Conservation (phyloP, 148 eudicot species). For the Silene conica region DNA sequence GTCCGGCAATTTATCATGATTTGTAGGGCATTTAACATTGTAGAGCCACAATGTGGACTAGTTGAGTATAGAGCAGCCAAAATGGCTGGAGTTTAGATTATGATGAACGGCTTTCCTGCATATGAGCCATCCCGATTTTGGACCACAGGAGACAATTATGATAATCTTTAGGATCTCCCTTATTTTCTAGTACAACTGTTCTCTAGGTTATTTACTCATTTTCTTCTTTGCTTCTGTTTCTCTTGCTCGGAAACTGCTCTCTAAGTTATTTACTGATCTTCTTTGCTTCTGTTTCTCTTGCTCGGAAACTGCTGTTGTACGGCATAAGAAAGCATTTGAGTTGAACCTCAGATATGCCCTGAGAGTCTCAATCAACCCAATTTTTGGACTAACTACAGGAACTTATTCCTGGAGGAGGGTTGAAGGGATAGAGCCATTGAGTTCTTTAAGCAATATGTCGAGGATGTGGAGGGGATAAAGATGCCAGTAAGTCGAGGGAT, state of each 20-base stretch:
- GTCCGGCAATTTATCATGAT: conserved; percentile 16
- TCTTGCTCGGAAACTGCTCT: not conserved
- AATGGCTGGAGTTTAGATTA: conserved; percentile 15
- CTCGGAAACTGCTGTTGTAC: too few relatives aligned
- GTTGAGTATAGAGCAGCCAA: conserved; percentile 23
- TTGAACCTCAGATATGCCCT: too few relatives aligned
- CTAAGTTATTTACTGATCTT: not conserved
- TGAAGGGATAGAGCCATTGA: too few relatives aligned
- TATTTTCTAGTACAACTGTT: not conserved
- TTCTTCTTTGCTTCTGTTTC: not conserved
- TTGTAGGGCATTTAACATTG: conserved; percentile 8
- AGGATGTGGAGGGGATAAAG: too few relatives aligned
- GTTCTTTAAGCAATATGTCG: too few relatives aligned
- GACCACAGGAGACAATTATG: conserved; percentile 22
- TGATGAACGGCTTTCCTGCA: conserved; percentile 23
- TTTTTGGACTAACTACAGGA: too few relatives aligned
- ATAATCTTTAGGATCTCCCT: not conserved
- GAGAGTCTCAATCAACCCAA: too few relatives aligned
- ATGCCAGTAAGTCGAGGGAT: too few relatives aligned
- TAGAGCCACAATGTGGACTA: conserved; percentile 23
- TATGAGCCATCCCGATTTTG: conserved; percentile 20
- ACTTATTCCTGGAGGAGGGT: too few relatives aligned
- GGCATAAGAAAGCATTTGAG: too few relatives aligned
- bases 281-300: not conserved
- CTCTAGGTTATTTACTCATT: not conserved